phyloP scores from a whole-genome alignment of 2,329 filamentous ascomycete species.

The Furcasterigmium sp. region DNA sequence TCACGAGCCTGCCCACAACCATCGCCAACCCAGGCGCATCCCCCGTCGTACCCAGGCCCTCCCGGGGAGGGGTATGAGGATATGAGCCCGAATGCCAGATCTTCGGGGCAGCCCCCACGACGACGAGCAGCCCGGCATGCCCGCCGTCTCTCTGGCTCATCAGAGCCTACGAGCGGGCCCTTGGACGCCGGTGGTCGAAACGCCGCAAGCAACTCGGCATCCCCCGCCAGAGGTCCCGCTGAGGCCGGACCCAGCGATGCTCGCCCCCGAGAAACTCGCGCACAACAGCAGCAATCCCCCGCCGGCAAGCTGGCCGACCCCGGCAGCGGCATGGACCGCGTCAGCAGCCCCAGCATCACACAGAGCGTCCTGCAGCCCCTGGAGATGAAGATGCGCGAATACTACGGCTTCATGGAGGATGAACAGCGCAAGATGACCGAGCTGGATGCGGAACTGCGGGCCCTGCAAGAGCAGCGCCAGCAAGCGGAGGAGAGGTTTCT shows the following conservation, averaged over 20 bases:
- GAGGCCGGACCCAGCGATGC: background rate
- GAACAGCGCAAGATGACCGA: slow-evolving; percentile 34
- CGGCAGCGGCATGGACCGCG: slow-evolving; percentile 28
- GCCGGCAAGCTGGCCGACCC: slow-evolving; percentile 3
- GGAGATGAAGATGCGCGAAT: slow-evolving; percentile 38
- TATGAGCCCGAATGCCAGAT: slow-evolving; percentile 1
- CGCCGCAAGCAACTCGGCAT: background rate
- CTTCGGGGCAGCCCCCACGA: background rate
- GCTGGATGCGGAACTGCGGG: slow-evolving; percentile 36
- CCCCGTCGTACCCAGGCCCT: slow-evolving; percentile 7
- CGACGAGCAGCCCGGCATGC: slow-evolving; percentile 10
- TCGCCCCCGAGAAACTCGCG: background rate
- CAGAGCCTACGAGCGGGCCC: background rate
- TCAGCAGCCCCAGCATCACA: slow-evolving; percentile 36
- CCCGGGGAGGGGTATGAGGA: slow-evolving; percentile 7
- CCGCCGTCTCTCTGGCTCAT: slow-evolving; percentile 8
- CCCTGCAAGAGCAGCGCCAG: slow-evolving; percentile 32
- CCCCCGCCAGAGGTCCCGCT: background rate
- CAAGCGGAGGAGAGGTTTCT: slow-evolving; percentile 33
- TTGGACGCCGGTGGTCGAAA: background rate
- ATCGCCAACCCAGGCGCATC: slow-evolving; percentile 6
- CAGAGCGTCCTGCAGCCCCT: slow-evolving; percentile 39
- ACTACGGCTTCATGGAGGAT: slow-evolving; percentile 33
- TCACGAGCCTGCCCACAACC: slow-evolving; percentile 8
- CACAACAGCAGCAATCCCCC: slow-evolving; percentile 6